Conservation (phyloP, 768 basidiomycete species). For the Boletus speciosus region DNA sequence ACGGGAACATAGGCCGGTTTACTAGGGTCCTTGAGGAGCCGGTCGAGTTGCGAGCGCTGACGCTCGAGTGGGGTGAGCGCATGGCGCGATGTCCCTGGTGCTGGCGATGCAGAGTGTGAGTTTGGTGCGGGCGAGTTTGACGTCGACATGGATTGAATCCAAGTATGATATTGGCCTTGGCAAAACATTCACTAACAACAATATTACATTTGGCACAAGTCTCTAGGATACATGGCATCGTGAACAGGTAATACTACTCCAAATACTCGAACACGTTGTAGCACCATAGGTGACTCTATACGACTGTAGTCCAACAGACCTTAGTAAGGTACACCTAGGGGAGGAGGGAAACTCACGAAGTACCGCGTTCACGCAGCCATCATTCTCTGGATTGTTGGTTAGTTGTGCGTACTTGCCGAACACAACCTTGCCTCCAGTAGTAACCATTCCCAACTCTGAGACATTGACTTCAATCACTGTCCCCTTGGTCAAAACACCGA, state of each 20-base stretch:
- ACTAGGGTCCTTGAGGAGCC: slow-evolving; percentile 83
- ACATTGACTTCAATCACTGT: slow-evolving; percentile 99
- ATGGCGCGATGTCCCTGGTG: slow-evolving; percentile 38
- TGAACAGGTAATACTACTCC: background rate
- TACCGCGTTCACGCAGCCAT: slow-evolving; percentile 94
- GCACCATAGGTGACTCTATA: slow-evolving; percentile 11
- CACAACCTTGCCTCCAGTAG: slow-evolving; percentile 92
- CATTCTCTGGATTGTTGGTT: slow-evolving; percentile 94
- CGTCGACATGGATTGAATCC: slow-evolving; percentile 23
- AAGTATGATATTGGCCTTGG: background rate
- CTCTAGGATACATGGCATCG: slow-evolving; percentile 13
- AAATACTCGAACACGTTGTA: background rate
- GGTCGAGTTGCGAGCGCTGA: slow-evolving; percentile 71
- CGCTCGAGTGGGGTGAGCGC: slow-evolving; percentile 48
- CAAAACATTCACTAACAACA: slow-evolving; percentile 25
- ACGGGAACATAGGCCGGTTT: slow-evolving; percentile 78
- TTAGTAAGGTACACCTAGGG: background rate
- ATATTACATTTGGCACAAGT: background rate
- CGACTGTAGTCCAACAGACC: slow-evolving; percentile 17
- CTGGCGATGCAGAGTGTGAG: slow-evolving; percentile 32
- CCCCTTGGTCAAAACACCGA: slow-evolving; percentile 97
- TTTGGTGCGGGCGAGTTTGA: slow-evolving; percentile 28
- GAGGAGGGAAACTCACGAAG: slow-evolving; percentile 56
- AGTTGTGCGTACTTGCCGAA: slow-evolving; percentile 93
- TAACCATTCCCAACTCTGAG: slow-evolving; percentile 97